These are phyloP conservation scores for Tuber brumale DNA, from an alignment of 495 filamentous ascomycete species.

Conservation along the genomic window DNA sequence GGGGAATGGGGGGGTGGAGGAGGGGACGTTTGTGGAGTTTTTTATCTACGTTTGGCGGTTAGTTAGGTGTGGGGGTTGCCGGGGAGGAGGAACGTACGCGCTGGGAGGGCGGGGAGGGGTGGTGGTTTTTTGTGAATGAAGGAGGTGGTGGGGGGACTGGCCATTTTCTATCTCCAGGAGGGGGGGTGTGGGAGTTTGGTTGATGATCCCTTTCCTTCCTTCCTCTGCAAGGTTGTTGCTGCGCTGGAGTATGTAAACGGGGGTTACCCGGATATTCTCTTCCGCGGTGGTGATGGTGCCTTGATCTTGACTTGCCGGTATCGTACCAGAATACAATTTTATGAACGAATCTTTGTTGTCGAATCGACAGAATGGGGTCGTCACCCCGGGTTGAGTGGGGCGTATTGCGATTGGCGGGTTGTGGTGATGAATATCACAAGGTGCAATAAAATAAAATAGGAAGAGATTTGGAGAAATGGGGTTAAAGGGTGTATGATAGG, in stretches of 20 bases:
- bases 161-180: background rate
- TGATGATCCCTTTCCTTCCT: background rate
- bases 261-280: background rate
- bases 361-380: background rate
- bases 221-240: background rate
- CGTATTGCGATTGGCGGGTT: background rate
- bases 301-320: no score
- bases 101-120: slow-evolving; percentile 1
- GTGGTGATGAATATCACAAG: background rate
- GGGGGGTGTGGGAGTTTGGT: background rate
- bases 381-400: background rate
- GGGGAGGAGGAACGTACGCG: slow-evolving; percentile 5
- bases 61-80: background rate
- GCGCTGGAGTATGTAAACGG: background rate
- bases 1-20: slow-evolving; percentile 53
- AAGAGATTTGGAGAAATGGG: background rate
- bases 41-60: slow-evolving; percentile 39
- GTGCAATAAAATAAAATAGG: background rate
- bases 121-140: background rate
- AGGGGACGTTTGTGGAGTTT: slow-evolving; percentile 63
- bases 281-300: background rate
- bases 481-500: background rate
- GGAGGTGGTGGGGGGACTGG: background rate
- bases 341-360: no score
- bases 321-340: no score